A percentile compares a stretch with the other conserved stretches of the same genome.
phyloP scores from a whole-genome alignment of 2,329 filamentous ascomycete genomes.

The Calonectria pseudoturangicola region DNA sequence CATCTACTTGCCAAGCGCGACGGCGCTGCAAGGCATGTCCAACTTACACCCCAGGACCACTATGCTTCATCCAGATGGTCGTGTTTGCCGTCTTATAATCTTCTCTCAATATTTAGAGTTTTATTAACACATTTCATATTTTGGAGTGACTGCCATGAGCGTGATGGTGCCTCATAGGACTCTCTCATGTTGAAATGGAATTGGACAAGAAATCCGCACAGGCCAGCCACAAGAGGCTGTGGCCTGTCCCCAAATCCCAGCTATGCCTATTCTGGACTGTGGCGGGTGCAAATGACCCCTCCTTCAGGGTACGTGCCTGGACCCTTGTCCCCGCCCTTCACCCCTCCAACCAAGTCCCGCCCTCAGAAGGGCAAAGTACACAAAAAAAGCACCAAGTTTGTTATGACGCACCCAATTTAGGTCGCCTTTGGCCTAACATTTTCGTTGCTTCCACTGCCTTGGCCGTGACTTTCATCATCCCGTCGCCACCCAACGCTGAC shows the following conservation, averaged over 20 bases:
- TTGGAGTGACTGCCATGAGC: no score
- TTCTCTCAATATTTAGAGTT: no score
- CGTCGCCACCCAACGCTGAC: conserved; percentile 39
- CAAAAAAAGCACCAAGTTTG: conserved; percentile 50
- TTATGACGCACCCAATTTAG: conserved; percentile 54
- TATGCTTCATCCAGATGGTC: no score
- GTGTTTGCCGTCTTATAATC: no score
- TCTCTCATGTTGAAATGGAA: no score
- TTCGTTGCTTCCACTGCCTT: conserved; percentile 31
- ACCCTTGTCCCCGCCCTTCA: conserved; percentile 48
- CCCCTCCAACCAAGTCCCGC: conserved; percentile 51
- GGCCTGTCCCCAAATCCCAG: neutral
- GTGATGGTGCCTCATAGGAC: no score
- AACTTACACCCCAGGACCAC: no score
- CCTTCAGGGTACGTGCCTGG: conserved; percentile 27
- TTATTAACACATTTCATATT: no score
- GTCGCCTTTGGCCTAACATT: conserved; percentile 33
- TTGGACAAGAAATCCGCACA: neutral
- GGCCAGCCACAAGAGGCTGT: neutral
- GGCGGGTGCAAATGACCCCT: conserved; percentile 9
- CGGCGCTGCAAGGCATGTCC: no score
- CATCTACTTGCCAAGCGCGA: no score
- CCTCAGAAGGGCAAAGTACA: conserved; percentile 42
- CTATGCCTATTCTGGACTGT: neutral
- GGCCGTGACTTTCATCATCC: conserved; percentile 35